These are phyloP conservation scores for Solanum megistacrolobum DNA, from an alignment of 257 asterid genomes.

Conservation along the genomic window DNA sequence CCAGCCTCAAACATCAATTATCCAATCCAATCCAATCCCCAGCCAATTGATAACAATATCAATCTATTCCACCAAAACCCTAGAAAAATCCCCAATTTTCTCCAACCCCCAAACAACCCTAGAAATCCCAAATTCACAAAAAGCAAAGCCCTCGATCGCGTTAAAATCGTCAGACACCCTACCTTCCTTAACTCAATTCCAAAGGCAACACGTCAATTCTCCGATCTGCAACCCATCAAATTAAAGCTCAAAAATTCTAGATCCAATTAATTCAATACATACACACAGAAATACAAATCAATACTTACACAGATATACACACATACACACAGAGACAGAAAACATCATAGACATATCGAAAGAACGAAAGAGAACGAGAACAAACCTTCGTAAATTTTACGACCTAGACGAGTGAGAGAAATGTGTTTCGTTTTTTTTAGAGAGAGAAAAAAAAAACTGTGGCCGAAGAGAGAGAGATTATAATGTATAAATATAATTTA, in stretches of 20 bases:
- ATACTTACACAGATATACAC: not conserved
- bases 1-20: constrained; percentile 6
- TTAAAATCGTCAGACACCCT: not conserved
- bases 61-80: constrained; percentile 1
- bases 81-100: constrained; percentile 6
- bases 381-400: constrained; percentile 13
- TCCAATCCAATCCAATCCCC: not conserved
- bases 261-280: constrained; percentile 7
- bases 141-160: constrained; percentile 8
- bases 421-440: not conserved
- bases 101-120: constrained; percentile 4
- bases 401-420: constrained; percentile 3
- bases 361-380: not conserved
- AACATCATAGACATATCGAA: not conserved
- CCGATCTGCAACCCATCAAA: constrained; percentile 19
- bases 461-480: constrained; percentile 1
- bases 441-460: constrained; percentile 10
- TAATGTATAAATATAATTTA: not conserved
- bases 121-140: constrained; percentile 11
- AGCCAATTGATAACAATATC: not conserved
- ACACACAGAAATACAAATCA: not conserved
- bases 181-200: not conserved
- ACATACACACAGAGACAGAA: not conserved
- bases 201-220: constrained; percentile 11
- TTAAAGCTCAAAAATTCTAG: not conserved